phyloP scores from a whole-genome alignment of 805 yeast genomes.

The Metschnikowia baotianmanensis region DNA sequence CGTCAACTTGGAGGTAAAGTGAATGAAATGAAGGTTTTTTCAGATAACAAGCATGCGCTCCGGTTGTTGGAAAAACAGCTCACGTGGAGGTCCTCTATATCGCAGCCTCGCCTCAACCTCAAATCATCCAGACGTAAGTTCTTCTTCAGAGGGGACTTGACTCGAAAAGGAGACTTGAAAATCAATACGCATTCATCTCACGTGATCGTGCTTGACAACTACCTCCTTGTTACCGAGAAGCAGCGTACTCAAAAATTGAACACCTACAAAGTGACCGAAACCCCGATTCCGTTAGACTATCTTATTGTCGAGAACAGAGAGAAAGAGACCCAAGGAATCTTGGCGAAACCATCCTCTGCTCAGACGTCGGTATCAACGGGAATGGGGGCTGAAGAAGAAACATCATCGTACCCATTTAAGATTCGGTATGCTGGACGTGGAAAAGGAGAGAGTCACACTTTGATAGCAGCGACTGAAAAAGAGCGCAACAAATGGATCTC shows the following conservation, averaged over 20 bases:
- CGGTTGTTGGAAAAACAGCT: conserved; percentile 52
- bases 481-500: conserved; percentile 62
- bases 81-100: conserved; percentile 47
- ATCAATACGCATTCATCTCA: conserved; percentile 51
- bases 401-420: conserved; percentile 45
- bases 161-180: conserved; percentile 63
- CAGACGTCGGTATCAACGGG: not conserved
- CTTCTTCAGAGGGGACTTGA: conserved; percentile 55
- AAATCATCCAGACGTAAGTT: conserved; percentile 54
- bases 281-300: conserved; percentile 60
- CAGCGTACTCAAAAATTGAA: conserved; percentile 37
- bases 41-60: conserved; percentile 57
- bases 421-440: conserved; percentile 56
- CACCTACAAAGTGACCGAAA: conserved; percentile 34
- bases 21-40: conserved; percentile 59
- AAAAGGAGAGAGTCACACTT: conserved; percentile 51
- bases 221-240: conserved; percentile 60
- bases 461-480: conserved; percentile 43
- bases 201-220: conserved; percentile 68
- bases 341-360: not conserved
- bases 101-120: conserved; percentile 39
- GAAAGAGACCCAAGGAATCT: conserved; percentile 9
- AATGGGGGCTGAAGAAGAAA: conserved; percentile 20
- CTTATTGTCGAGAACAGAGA: conserved; percentile 45
- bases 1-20: conserved; percentile 55